Conservation (phyloP, 1,139 yeast species). For the Debaryomyces sp. region DNA sequence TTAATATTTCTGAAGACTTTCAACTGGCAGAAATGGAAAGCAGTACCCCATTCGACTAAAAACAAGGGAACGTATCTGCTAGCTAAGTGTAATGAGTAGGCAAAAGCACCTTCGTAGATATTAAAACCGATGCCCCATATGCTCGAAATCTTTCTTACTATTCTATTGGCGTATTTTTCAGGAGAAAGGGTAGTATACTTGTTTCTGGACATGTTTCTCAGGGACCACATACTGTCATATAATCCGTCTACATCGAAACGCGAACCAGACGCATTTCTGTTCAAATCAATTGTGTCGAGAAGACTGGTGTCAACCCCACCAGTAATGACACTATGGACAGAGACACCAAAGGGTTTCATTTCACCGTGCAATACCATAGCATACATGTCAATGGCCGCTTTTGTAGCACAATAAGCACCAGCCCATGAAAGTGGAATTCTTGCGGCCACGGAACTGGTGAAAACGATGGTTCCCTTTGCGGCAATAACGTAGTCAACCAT, state of each 20-base stretch:
- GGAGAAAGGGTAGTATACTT: constrained; percentile 23
- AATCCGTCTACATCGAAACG: constrained; percentile 34
- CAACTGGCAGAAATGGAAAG: constrained; percentile 32
- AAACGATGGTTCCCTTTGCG: constrained; percentile 40
- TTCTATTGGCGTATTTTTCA: constrained; percentile 32
- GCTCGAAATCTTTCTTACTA: constrained; percentile 25
- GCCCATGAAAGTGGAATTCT: constrained; percentile 40
- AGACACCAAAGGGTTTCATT: constrained; percentile 37
- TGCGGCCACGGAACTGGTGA: constrained; percentile 41
- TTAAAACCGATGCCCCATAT: constrained; percentile 31
- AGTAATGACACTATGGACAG: constrained; percentile 40
- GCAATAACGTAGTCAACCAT: constrained; percentile 32
- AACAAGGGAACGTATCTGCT: constrained; percentile 33
- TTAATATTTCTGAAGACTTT: constrained; percentile 8
- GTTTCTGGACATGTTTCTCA: constrained; percentile 33
- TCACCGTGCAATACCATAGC: constrained; percentile 26
- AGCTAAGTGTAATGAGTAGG: constrained; percentile 25
- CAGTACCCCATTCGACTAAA: constrained; percentile 28
- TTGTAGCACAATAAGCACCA: constrained; percentile 35
- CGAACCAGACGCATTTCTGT: constrained; percentile 16
- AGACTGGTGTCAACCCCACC: constrained; percentile 47
- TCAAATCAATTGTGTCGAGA: constrained; percentile 18
- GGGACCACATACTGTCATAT: constrained; percentile 25
- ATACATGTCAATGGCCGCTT: constrained; percentile 33
- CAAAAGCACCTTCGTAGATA: constrained; percentile 30